Evolutionary conservation across 2,329 filamentous ascomycete genomes (phyloP), one percentile per base, ranked within the genome.

Genomic region (Aspergillus tanneri): DNA sequence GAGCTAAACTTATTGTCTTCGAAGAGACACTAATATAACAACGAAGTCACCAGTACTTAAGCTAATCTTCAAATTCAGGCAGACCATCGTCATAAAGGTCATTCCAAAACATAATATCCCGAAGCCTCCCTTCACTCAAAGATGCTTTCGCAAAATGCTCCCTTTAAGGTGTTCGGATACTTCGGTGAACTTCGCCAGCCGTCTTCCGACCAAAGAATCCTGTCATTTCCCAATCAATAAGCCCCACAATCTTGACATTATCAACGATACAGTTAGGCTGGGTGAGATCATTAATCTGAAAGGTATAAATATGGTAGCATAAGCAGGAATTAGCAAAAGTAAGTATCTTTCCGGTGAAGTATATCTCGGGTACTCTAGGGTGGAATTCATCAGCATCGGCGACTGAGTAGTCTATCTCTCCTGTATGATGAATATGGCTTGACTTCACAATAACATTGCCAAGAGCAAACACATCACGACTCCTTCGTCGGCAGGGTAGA

Each of bases 211-310:
- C 60, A 48, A 64, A 62, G 32, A 49, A 72, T 1, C 71, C 70
- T 32, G 71, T 70, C 69, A 73, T 73, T 55, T 73, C 71, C 70
- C 69, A 74, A 46, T 73, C 68, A 46, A 72, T 49, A 18, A 75
- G 55, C 4, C 65, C 71, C 1, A 72, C 65, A 34, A 75, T 70
- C 50, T 47, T 69, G 49, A 63, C 67, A 43, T 69, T 53, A 32
- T 72, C 54, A 4, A 74, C 69, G 24, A 72, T 72, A 48, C 48
- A 60, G 50, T 72, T 72, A 2, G 67, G 71, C 24, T 39, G 8
- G n/a, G 56, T 65, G 21, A 73, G 64, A 46, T 72, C 66, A 44
- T 73, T 72, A 55, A 73, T 68, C 68, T 72, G 25, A 53, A 34
- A 5, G 30, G 42, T 49, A 24, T 54, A n/a, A 49, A 38, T 3